Conservation (phyloP, 768 basidiomycete species). For the Strobilomyces echinocephalus region DNA sequence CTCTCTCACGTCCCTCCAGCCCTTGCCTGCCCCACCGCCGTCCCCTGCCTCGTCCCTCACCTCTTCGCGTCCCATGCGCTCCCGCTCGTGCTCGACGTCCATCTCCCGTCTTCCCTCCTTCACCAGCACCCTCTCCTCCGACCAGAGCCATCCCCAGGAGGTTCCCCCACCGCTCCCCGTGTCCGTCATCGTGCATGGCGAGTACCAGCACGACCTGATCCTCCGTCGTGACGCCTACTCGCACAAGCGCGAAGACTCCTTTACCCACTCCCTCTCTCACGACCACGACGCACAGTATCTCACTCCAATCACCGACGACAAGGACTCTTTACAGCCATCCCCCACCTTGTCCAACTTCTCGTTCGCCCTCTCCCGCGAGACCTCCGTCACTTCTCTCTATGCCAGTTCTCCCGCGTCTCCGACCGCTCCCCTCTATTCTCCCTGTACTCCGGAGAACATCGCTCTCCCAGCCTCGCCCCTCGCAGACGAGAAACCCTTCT, state of each 20-base stretch:
- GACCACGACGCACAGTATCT: slow-evolving; percentile 20
- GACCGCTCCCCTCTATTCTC: slow-evolving; percentile 12
- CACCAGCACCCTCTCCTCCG: slow-evolving; percentile 31
- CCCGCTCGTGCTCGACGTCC: slow-evolving; percentile 27
- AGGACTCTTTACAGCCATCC: slow-evolving; percentile 25
- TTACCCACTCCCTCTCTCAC: neutral
- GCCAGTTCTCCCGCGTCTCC: slow-evolving; percentile 24
- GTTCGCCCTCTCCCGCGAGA: slow-evolving; percentile 24
- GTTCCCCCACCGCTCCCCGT: slow-evolving; percentile 24
- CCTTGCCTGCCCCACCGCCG: slow-evolving; percentile 22
- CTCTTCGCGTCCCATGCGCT: slow-evolving; percentile 26
- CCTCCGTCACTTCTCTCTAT: slow-evolving; percentile 20
- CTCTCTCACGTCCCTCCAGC: slow-evolving; percentile 8
- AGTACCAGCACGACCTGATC: slow-evolving; percentile 25
- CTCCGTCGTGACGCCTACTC: slow-evolving; percentile 11
- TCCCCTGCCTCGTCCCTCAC: slow-evolving; percentile 26
- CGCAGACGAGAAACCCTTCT: slow-evolving; percentile 7
- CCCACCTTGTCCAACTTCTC: slow-evolving; percentile 29
- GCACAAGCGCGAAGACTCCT: slow-evolving; percentile 18
- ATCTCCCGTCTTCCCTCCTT: slow-evolving; percentile 32
- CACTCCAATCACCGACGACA: slow-evolving; percentile 16
- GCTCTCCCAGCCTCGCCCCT: slow-evolving; percentile 25
- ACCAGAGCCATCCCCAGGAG: slow-evolving; percentile 29
- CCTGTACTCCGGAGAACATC: slow-evolving; percentile 23
- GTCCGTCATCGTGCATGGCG: slow-evolving; percentile 29